Evolutionary conservation across 768 basidiomycete species (phyloP).

Genomic region (Filobasidium wieringae): DNA sequence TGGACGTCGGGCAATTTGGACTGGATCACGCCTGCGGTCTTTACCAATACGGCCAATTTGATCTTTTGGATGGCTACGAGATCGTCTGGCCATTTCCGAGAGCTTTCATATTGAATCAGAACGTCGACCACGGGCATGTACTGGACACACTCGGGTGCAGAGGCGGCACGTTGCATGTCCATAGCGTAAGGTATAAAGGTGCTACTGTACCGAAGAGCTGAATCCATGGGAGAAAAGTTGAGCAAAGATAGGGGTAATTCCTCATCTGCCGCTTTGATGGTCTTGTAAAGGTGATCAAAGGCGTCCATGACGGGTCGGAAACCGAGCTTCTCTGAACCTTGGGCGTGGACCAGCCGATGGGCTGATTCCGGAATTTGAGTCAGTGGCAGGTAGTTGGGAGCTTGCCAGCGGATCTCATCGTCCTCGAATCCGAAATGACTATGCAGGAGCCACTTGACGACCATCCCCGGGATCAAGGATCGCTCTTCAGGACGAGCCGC

Average conservation of each 20-base stretch:
- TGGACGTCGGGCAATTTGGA: conserved; percentile 41
- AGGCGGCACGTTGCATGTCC: conserved; percentile 44
- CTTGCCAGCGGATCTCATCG: conserved; percentile 20
- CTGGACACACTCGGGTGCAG: conserved; percentile 46
- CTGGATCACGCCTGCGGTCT: conserved; percentile 58
- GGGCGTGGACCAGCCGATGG: conserved; percentile 32
- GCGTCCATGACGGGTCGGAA: conserved; percentile 53
- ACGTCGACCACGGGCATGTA: conserved; percentile 61
- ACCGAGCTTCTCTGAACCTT: conserved; percentile 37
- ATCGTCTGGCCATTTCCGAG: conserved; percentile 89
- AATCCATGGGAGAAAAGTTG: conserved; percentile 61
- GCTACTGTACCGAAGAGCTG: conserved; percentile 65
- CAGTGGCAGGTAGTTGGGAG: conserved; percentile 22
- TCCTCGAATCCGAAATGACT: conserved; percentile 59
- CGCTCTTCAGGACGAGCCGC: conserved; percentile 65
- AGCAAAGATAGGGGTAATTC: conserved; percentile 63
- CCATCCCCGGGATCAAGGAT: conserved; percentile 58
- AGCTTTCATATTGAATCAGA: conserved; percentile 81
- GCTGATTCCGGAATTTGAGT: conserved; percentile 36
- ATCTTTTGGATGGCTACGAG: conserved; percentile 81
- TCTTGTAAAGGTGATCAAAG: conserved; percentile 65
- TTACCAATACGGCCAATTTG: conserved; percentile 83
- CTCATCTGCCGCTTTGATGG: conserved; percentile 60
- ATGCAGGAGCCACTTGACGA: conserved; percentile 61
- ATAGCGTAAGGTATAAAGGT: conserved; percentile 69